phyloP scores from a whole-genome alignment of 2,329 filamentous ascomycete genomes.

The Alternaria arbusti region DNA sequence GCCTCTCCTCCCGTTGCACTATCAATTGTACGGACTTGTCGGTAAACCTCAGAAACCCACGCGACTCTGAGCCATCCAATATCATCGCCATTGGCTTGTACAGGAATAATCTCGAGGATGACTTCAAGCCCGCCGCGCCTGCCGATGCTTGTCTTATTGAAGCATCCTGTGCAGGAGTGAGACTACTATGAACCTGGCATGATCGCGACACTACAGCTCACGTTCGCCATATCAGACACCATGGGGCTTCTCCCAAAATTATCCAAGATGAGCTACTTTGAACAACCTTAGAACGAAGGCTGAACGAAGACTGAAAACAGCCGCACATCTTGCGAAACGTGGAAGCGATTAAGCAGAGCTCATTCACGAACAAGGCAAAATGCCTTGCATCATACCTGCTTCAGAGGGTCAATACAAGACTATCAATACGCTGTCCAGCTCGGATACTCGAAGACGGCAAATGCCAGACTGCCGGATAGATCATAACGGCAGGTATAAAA shows the following conservation, averaged over 20 bases:
- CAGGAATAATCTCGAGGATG: neutral
- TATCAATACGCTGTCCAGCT: neutral
- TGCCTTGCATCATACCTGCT: neutral
- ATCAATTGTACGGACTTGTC: neutral
- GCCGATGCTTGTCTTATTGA: neutral
- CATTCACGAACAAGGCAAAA: neutral
- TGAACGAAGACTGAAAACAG: neutral
- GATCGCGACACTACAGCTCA: neutral
- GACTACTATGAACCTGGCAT: neutral
- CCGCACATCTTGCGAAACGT: neutral
- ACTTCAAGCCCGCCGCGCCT: neutral
- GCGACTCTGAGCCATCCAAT: neutral
- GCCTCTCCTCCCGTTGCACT: neutral
- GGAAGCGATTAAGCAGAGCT: neutral
- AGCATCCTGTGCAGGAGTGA: neutral
- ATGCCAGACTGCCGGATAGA: neutral
- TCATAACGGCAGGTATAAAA: neutral
- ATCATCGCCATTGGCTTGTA: neutral
- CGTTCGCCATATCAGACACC: neutral
- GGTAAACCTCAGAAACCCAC: neutral
- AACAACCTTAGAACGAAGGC: neutral
- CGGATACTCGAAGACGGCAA: neutral
- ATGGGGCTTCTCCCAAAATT: neutral
- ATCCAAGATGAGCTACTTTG: neutral
- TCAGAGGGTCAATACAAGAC: neutral